Percentiles rank a stretch among this genome's conserved stretches.
Conservation (phyloP, 2,329 filamentous ascomycete species). For the Cladosporium sp. region DNA sequence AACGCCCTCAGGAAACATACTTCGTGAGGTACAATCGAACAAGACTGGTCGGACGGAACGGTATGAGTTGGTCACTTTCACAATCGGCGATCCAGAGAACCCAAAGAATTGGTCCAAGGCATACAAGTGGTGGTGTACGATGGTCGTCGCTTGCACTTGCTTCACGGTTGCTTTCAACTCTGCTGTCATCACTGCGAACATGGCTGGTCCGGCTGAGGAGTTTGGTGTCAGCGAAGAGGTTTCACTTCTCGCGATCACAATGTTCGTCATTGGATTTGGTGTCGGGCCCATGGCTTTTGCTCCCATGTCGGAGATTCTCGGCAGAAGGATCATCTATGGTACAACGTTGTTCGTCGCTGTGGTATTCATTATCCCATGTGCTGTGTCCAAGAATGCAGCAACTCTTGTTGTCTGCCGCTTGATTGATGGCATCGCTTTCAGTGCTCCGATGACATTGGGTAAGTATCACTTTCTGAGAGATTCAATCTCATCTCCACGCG, state of each 20-base stretch:
- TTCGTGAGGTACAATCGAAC: conserved; percentile 24
- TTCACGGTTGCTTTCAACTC: conserved; percentile 52
- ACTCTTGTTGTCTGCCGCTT: conserved; percentile 55
- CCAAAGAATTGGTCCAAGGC: conserved; percentile 29
- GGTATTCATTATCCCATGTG: conserved; percentile 56
- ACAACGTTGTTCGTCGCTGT: conserved; percentile 48
- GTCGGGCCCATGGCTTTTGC: conserved; percentile 37
- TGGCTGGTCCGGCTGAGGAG: conserved; percentile 58
- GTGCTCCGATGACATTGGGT: conserved; percentile 41
- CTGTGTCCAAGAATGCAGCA: conserved; percentile 50
- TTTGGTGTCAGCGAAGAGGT: conserved; percentile 71
- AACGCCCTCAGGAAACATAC: conserved; percentile 19
- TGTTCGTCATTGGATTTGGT: conserved; percentile 31
- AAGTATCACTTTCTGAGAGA: background rate
- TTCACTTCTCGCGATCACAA: conserved; percentile 60
- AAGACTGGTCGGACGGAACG: conserved; percentile 27
- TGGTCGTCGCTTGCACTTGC: conserved; percentile 65
- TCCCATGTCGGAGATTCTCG: conserved; percentile 57
- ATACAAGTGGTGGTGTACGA: conserved; percentile 51
- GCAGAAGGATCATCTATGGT: conserved; percentile 49
- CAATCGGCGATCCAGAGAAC: conserved; percentile 44
- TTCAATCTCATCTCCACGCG: conserved; percentile 61
- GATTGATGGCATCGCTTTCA: conserved; percentile 52
- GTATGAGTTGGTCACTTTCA: conserved; percentile 69
- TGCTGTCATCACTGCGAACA: conserved; percentile 64